Evolutionary conservation across 495 filamentous ascomycete genomes (phyloP).

Genomic region (Acidomyces sp.): DNA sequence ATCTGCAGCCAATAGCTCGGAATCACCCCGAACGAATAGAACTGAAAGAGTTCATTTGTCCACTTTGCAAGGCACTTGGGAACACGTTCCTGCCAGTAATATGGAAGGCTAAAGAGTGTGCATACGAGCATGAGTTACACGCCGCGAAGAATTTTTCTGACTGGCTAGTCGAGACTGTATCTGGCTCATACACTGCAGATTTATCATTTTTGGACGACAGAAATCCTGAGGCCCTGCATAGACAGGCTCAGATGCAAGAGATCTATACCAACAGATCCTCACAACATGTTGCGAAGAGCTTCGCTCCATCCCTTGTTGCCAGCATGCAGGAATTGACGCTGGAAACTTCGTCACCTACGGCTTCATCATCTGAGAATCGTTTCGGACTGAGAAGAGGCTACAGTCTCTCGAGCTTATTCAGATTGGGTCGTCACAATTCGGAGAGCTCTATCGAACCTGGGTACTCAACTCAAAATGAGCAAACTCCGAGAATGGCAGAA

Average conservation of each 20-base stretch:
- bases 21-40: constrained; percentile 72
- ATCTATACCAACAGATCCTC: constrained; percentile 11
- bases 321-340: constrained; percentile 10
- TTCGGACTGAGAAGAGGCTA: constrained; percentile 8
- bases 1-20: constrained; percentile 80
- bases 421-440: constrained; percentile 1
- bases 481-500: constrained; percentile 38
- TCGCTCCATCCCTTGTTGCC: constrained; percentile 11
- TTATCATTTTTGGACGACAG: constrained; percentile 2
- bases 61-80: constrained; percentile 93
- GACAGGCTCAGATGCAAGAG: constrained; percentile 6
- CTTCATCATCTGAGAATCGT: background rate
- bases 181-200: background rate
- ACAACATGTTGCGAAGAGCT: constrained; percentile 8
- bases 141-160: constrained; percentile 12
- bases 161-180: constrained; percentile 5
- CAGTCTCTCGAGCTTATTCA: constrained; percentile 8
- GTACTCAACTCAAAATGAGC: constrained; percentile 18
- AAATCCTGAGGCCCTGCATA: background rate
- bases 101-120: constrained; percentile 72
- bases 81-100: constrained; percentile 92
- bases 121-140: constrained; percentile 17
- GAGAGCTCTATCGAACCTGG: background rate
- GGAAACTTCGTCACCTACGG: background rate
- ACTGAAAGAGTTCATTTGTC: constrained; percentile 83